Base-by-base conservation (phyloP, 768 basidiomycete genomes). In the Serendipita vermifera region DNA sequence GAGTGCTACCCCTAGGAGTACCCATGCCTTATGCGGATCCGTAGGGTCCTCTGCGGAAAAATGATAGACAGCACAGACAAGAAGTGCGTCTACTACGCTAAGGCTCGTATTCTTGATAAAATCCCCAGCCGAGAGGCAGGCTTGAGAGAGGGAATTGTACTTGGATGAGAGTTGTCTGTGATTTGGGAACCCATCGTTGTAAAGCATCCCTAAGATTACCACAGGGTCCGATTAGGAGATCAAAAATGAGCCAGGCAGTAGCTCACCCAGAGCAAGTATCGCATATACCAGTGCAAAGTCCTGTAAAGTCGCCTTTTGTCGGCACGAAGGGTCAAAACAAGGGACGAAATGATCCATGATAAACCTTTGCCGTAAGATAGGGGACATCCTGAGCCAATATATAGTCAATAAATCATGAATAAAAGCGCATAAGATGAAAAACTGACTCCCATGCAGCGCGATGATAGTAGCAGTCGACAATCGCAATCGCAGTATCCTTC, bases 121-220 rank as follows among this genome's bases (percentile, higher is more conserved):
- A 15, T 22, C 7, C n/a, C 32, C 46, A 31, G 32, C 32, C 9
- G 46, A 22, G 5, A 51, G 46, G 27, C 46, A 51, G 26, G 46
- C 46, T 26, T 31, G 20, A 5, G 46, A 51, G 22, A 51, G 46
- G 7, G 22, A 27, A 7, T 5, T 11, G 46, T 51, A 51, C 32
- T 31, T 22, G 29, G 24, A 15, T 22, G 46, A 20, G n/a, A 51
- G 11, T 5, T 29, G n/a, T 9, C 17, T 29, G 29, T 29, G n/a
- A 5, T 20, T n/a, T 11, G 46, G 46, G 29, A 22, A 31, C 29
- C 32, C 46, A 24, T 9, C 9, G 32, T 7, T 24, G 11, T 51
- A 7, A 51, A 51, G 46, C 24, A 51, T 51, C 9, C 24, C 46
- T 51, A n/a, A n/a, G n/a, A n/a, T n/a, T n/a, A n/a, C n/a, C n/a